Percentiles rank a stretch among this genome's conserved stretches.
phyloP scores from a whole-genome alignment of 2,329 filamentous ascomycete genomes.

The Phaeophleospora eucalypticola region DNA sequence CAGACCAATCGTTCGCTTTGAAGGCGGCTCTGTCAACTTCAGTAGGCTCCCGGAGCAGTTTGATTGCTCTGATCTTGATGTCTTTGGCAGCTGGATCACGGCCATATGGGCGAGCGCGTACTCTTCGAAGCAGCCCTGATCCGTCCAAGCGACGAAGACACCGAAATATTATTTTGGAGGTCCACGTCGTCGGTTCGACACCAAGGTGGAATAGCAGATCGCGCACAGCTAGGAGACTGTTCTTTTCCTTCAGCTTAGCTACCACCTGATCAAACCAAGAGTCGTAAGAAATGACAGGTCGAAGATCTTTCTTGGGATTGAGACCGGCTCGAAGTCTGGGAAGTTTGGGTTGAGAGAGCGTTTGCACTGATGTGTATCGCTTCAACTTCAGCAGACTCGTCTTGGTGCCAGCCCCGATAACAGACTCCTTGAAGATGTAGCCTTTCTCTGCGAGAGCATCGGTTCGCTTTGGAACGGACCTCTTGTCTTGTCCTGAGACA shows the following conservation, averaged over 20 bases:
- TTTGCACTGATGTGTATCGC: conserved; percentile 37
- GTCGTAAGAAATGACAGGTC: conserved; percentile 40
- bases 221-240: conserved; percentile 49
- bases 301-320: too few relatives aligned
- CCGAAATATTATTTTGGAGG: conserved; percentile 37
- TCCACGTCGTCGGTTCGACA: conserved; percentile 33
- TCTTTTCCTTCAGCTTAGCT: conserved; percentile 44
- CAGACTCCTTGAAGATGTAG: conserved; percentile 56
- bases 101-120: conserved; percentile 14
- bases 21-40: conserved; percentile 28
- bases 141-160: conserved; percentile 39
- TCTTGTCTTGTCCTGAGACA: conserved; percentile 59
- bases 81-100: conserved; percentile 10
- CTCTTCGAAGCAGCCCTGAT: conserved; percentile 36
- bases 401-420: conserved; percentile 46
- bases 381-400: conserved; percentile 56
- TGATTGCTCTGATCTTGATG: conserved; percentile 27
- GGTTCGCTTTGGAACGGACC: conserved; percentile 60
- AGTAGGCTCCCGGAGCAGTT: conserved; percentile 38
- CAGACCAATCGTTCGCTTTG: conserved; percentile 9
- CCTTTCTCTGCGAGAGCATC: conserved; percentile 54
- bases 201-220: conserved; percentile 50
- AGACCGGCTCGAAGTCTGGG: background rate
- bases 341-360: background rate
- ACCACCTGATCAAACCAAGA: conserved; percentile 48